A percentile compares a stretch with the other conserved stretches of the same genome.
These are phyloP conservation scores for Paratinospora sagittata DNA, from an alignment of 164 flowering plant species.

Conservation along the genomic window DNA sequence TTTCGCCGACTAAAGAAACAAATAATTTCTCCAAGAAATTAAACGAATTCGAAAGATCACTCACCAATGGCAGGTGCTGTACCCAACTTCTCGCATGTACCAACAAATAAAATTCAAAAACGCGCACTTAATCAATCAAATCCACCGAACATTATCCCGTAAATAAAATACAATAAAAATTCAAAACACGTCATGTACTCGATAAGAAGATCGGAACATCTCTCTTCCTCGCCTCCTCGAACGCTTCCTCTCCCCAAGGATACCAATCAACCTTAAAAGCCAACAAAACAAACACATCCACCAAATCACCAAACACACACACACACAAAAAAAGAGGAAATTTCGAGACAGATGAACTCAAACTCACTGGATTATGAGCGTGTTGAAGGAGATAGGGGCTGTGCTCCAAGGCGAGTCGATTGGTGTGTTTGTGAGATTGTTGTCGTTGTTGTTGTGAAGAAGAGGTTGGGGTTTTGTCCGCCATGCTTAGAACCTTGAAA, in stretches of 20 bases:
- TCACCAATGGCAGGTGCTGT: constrained; percentile 98
- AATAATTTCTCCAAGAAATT: not conserved
- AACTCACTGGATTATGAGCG: constrained; percentile 80
- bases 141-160: not conserved
- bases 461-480: constrained; percentile 27
- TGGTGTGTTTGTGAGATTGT: constrained; percentile 42
- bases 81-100: constrained; percentile 63
- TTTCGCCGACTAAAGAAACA: not conserved
- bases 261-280: constrained; percentile 94
- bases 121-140: not conserved
- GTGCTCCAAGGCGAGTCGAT: constrained; percentile 82
- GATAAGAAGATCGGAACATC: constrained; percentile 88
- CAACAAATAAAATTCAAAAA: not conserved
- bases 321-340: not conserved
- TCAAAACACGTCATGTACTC: constrained; percentile 30
- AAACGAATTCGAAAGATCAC: constrained; percentile 15
- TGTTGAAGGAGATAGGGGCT: constrained; percentile 98
- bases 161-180: not conserved
- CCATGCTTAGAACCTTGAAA: constrained; percentile 49
- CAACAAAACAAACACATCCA: too few relatives aligned
- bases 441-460: not conserved
- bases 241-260: constrained; percentile 98
- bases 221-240: constrained; percentile 64
- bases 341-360: not conserved
- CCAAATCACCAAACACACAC: not conserved